Evolutionary conservation across 129 eudicot species (phyloP).

Genomic region (Pittosporum tobira): DNA sequence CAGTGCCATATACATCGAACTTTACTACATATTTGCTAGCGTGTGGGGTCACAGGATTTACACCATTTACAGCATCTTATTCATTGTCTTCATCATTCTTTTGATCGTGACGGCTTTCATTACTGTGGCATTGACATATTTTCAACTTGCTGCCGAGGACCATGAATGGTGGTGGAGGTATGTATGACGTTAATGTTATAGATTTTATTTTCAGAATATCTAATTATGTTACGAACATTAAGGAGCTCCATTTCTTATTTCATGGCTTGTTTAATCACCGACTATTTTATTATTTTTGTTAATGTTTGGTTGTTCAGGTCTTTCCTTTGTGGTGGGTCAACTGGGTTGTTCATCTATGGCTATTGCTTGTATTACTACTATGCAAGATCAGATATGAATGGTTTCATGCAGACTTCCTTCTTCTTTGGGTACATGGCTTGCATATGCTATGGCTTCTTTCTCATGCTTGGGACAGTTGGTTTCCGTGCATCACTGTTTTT

Average conservation of each 20-base stretch:
- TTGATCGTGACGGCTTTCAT: slow-evolving; percentile 45
- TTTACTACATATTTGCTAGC: slow-evolving; percentile 33
- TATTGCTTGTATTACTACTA: slow-evolving; percentile 32
- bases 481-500: slow-evolving; percentile 38
- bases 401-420: slow-evolving; percentile 33
- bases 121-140: too few relatives aligned
- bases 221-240: too few relatives aligned
- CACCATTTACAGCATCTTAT: slow-evolving; percentile 32
- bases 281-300: not conserved
- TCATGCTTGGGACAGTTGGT: slow-evolving; percentile 45
- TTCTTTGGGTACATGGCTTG: slow-evolving; percentile 54
- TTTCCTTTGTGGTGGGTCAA: slow-evolving; percentile 41
- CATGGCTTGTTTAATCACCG: too few relatives aligned
- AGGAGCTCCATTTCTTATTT: not conserved
- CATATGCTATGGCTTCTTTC: slow-evolving; percentile 38
- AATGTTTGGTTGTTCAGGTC: slow-evolving; percentile 17
- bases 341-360: slow-evolving; percentile 29
- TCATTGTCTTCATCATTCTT: slow-evolving; percentile 42
- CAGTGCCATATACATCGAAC: slow-evolving; percentile 36
- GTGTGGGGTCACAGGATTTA: too few relatives aligned
- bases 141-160: slow-evolving; percentile 67
- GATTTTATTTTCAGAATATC: too few relatives aligned
- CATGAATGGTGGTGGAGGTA: slow-evolving; percentile 81
- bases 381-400: slow-evolving; percentile 26
- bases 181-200: too few relatives aligned